phyloP scores from a whole-genome alignment of 305 asterid genomes.

The Solanum hybrid region DNA sequence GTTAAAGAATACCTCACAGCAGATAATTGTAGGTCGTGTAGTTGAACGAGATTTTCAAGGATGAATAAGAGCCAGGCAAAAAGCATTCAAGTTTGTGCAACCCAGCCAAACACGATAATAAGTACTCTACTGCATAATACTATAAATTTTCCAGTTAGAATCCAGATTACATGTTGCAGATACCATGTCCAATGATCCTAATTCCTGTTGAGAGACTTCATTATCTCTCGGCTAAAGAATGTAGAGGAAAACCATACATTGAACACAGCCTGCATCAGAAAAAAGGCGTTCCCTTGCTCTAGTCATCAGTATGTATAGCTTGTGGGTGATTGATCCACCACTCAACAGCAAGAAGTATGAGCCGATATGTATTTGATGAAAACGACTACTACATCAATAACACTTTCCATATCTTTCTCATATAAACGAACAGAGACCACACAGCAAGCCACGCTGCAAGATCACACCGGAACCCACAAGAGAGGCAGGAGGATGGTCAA shows the following conservation, averaged over 20 bases:
- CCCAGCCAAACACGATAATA: neutral
- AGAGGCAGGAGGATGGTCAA: conserved; percentile 62
- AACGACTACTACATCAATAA: conserved; percentile 37
- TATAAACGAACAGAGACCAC: conserved; percentile 72
- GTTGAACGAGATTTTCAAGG: neutral
- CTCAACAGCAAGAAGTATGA: neutral
- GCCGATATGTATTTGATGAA: neutral
- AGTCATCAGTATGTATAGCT: neutral
- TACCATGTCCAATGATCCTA: neutral
- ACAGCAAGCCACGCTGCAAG: conserved; percentile 82
- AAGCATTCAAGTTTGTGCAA: neutral
- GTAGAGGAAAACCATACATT: neutral
- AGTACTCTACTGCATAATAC: neutral
- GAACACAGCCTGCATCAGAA: neutral
- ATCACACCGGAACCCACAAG: conserved; percentile 63
- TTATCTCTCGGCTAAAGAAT: neutral
- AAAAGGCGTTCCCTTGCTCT: neutral
- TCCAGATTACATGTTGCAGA: neutral
- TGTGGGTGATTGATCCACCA: neutral
- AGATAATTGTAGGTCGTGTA: neutral
- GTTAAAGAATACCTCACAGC: neutral
- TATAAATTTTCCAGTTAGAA: neutral
- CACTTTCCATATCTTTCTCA: conserved; percentile 81
- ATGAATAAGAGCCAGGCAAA: neutral
- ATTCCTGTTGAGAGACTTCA: neutral